phyloP scores from a whole-genome alignment of 257 asterid species.

The Solanum tarapatanum region DNA sequence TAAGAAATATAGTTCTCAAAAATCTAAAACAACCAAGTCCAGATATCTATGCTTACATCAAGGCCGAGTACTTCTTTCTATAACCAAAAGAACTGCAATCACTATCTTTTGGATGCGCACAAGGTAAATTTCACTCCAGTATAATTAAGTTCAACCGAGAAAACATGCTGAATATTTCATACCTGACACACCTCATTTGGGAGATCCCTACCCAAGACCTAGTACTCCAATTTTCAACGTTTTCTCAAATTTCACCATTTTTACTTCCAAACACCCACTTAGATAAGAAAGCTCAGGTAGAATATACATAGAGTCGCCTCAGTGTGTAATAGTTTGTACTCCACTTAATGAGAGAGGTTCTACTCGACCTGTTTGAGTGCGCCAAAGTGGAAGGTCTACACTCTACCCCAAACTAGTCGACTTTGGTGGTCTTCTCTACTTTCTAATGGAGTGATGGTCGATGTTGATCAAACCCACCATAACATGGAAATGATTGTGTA shows the following conservation, averaged over 20 bases:
- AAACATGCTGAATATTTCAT: not conserved
- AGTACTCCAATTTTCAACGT: not conserved
- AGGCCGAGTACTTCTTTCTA: not conserved
- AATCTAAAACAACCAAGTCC: not conserved
- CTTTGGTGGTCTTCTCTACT: not conserved
- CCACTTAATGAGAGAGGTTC: not conserved
- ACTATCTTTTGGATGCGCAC: not conserved
- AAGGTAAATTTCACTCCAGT: not conserved
- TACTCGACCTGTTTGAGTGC: not conserved
- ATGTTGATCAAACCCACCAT: not conserved
- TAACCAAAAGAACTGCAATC: accelerated
- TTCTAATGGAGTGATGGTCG: not conserved
- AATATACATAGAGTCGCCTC: not conserved
- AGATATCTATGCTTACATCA: not conserved
- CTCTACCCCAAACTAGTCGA: not conserved
- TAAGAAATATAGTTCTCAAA: not conserved
- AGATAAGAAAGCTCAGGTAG: not conserved
- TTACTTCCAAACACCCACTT: not conserved
- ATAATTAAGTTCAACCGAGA: not conserved
- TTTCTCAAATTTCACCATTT: not conserved
- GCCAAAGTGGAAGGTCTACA: not conserved
- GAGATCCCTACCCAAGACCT: not conserved
- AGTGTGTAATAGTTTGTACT: not conserved
- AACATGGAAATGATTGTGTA: not conserved
- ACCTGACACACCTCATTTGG: not conserved